Conservation (phyloP, 176 grass and related monocot species). For the Luzula sylvatica region DNA sequence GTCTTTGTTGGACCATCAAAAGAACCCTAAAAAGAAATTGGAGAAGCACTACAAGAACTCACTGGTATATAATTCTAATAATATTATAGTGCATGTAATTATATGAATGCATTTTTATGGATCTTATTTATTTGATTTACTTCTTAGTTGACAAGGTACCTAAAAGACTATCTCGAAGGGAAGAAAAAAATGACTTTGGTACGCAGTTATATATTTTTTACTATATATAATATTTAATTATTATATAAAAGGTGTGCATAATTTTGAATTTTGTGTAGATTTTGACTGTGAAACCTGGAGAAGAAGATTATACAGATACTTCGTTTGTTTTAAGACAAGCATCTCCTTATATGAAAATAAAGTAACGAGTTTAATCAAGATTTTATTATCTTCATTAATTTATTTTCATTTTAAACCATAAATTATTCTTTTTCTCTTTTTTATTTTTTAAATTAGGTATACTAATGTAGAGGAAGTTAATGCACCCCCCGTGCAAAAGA, state of each 20-base stretch:
- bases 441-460: conserved; percentile 6
- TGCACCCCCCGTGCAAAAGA: conserved; percentile 10
- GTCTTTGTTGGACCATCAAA: conserved; percentile 86
- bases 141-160: conserved; percentile 79
- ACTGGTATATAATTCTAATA: conserved; percentile 45
- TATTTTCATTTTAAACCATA: background rate
- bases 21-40: conserved; percentile 67
- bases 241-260: background rate
- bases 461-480: conserved; percentile 17
- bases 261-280: conserved; percentile 34
- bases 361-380: conserved; percentile 27
- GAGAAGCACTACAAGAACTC: conserved; percentile 91
- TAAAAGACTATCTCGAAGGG: conserved; percentile 86
- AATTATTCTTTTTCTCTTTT: background rate
- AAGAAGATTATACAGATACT: conserved; percentile 78
- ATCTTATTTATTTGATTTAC: conserved; percentile 14
- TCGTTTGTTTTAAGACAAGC: conserved; percentile 94
- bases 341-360: conserved; percentile 99
- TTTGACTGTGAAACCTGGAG: conserved; percentile 74
- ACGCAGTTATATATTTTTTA: conserved; percentile 21
- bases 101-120: background rate
- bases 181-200: conserved; percentile 89
- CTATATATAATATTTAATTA: background rate
- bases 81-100: conserved; percentile 4
- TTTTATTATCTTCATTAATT: background rate